These are phyloP conservation scores for Cylindricascospora bacillispora DNA, from an alignment of 1,139 yeast genomes.

Conservation along the genomic window DNA sequence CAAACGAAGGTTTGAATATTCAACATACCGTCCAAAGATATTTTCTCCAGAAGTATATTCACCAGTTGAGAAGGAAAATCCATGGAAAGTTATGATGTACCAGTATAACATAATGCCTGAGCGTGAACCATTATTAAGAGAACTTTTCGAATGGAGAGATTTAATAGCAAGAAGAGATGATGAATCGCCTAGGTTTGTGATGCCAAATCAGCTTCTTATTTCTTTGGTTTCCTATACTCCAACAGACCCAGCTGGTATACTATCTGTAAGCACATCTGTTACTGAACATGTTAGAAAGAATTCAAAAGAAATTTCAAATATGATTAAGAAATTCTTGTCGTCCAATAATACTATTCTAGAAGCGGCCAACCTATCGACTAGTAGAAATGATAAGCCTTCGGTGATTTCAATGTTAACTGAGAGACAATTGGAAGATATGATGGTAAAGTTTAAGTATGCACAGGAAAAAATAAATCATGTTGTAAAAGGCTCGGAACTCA, in stretches of 20 bases:
- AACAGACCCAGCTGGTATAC: conserved; percentile 42
- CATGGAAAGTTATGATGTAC: conserved; percentile 45
- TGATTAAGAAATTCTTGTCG: conserved; percentile 28
- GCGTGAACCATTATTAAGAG: conserved; percentile 45
- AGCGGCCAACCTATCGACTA: conserved; percentile 10
- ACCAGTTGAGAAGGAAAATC: conserved; percentile 39
- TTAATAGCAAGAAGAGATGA: conserved; percentile 57
- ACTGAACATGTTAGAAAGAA: conserved; percentile 47
- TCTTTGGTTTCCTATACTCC: conserved; percentile 50
- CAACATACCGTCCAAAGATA: conserved; percentile 43
- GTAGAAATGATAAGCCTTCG: conserved; percentile 4
- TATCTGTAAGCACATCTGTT: conserved; percentile 37
- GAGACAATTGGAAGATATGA: background rate
- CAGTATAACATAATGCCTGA: conserved; percentile 54
- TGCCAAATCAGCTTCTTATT: conserved; percentile 72
- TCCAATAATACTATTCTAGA: conserved; percentile 6
- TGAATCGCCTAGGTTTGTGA: conserved; percentile 70
- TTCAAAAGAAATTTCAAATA: conserved; percentile 43
- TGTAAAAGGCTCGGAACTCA: too few species aligned
- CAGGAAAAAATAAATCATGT: too few species aligned
- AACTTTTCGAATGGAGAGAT: conserved; percentile 77
- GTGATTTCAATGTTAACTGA: background rate
- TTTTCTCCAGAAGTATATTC: conserved; percentile 31
- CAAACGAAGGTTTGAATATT: conserved; percentile 65
- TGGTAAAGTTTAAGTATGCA: too few species aligned